Base-by-base conservation (phyloP, 768 basidiomycete species). In the Gloeopeniophorella convolvens region DNA sequence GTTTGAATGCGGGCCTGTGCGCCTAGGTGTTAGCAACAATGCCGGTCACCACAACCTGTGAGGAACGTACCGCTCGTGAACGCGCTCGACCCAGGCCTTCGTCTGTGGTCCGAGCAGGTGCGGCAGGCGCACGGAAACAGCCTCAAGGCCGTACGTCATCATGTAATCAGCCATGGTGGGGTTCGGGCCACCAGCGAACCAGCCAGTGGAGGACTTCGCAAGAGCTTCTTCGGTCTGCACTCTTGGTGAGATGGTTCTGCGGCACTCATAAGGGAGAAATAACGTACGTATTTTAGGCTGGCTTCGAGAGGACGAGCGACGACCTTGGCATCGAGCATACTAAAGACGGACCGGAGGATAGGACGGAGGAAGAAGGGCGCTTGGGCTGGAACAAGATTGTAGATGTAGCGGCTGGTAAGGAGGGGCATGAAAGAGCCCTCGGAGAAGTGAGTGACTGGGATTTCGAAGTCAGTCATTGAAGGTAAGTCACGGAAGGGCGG, bases 161-260 rank as follows among this genome's bases (percentile, higher is more conserved):
- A 69, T 66, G 61, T 65, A 75, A 58, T 76, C 75, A 18, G 75
- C 71, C 26, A 69, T 54, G 4, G 75, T 76, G 15, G 72, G 72
- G 28, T 68, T 61, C 20, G 63, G 51, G 23, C 71, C 73, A 18
- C 71, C 73, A 13, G 73, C 72, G 35, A 72, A 60, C 61, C 63
- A 67, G 13, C 53, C 55, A 18, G 52, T 48, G 20, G 30, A 32
- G 12, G 52, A 54, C n/a, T 44, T 54, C 23, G 48, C 46, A 23
- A 54, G 52, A 4, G 30, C 26, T 4, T 44, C 52, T 27, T 54
- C 52, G 11, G 48, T n/a, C 52, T 54, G 23, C 15, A 23, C 6
- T 35, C 3, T 12, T 21, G n/a, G 26, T 54, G 21, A 54, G 55
- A 41, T 27, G 5, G 21, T 9, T 23, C 15, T 16, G 21, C 30